phyloP scores from a whole-genome alignment of 192 early-diverging fungal species.

The Coemansia pectinata region DNA sequence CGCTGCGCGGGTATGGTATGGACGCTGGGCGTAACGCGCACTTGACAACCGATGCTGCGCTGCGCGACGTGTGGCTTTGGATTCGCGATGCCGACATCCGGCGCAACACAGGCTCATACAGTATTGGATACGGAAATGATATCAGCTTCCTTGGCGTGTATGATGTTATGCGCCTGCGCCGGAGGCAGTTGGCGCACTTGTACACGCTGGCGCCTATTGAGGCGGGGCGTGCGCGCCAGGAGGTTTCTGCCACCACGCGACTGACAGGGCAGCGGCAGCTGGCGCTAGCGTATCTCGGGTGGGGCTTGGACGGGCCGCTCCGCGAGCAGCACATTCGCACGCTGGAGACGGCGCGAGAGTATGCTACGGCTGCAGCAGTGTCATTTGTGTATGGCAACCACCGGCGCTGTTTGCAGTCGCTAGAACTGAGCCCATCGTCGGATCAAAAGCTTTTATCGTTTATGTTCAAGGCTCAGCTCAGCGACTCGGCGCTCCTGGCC shows the following conservation, averaged over 20 bases:
- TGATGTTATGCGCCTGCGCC: conserved; percentile 42
- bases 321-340: conserved; percentile 52
- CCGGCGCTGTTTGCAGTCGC: conserved; percentile 70
- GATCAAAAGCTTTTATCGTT: conserved; percentile 80
- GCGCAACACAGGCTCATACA: conserved; percentile 48
- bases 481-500: conserved; percentile 61
- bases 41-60: conserved; percentile 10
- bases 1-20: conserved; percentile 74
- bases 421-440: conserved; percentile 30
- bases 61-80: conserved; percentile 40
- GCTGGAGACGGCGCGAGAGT: conserved; percentile 67
- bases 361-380: conserved; percentile 84
- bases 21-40: conserved; percentile 59
- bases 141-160: conserved; percentile 40
- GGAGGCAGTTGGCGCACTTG: conserved; percentile 51
- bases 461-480: conserved; percentile 48
- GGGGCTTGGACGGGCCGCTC: conserved; percentile 51
- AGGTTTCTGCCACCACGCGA: conserved; percentile 8
- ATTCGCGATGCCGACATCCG: conserved; percentile 57
- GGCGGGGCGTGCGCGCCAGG: conserved; percentile 7
- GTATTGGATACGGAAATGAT: conserved; percentile 58
- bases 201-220: conserved; percentile 50
- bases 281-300: conserved; percentile 59
- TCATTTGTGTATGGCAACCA: conserved; percentile 83
- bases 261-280: conserved; percentile 46